A percentile compares a stretch with the other conserved stretches of the same genome.
Evolutionary conservation across 768 basidiomycete species (phyloP).

Genomic region (Nevesoporus exiguus): DNA sequence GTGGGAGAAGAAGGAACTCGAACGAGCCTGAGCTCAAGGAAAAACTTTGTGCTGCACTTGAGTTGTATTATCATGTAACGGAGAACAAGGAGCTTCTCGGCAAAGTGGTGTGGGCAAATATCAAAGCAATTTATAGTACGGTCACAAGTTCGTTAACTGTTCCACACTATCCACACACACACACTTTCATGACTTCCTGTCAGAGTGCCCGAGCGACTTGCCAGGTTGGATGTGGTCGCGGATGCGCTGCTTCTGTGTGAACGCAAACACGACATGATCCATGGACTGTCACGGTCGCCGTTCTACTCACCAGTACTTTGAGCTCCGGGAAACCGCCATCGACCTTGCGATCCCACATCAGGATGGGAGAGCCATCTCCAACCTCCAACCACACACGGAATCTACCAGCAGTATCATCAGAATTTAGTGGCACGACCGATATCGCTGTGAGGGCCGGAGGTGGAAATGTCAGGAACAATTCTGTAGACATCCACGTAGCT

Average conservation of each 20-base stretch:
- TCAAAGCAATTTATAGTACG: slow-evolving; percentile 3
- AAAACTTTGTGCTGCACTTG: slow-evolving; percentile 5
- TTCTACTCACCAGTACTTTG: slow-evolving; percentile 64
- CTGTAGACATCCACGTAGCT: slow-evolving; percentile 92
- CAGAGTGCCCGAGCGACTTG: slow-evolving; percentile 85
- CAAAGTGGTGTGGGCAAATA: not conserved
- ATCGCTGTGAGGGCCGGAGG: slow-evolving; percentile 67
- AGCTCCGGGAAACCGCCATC: slow-evolving; percentile 93
- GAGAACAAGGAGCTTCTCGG: slow-evolving; percentile 11
- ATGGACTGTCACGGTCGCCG: not conserved
- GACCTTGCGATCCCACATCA: slow-evolving; percentile 88
- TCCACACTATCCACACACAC: not conserved
- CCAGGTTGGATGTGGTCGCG: slow-evolving; percentile 81
- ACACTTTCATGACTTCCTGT: slow-evolving; percentile 43
- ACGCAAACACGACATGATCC: slow-evolving; percentile 6
- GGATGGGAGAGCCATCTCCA: slow-evolving; percentile 33
- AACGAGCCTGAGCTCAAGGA: slow-evolving; percentile 24
- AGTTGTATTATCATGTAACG: slow-evolving; percentile 19
- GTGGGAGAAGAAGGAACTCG: slow-evolving; percentile 7
- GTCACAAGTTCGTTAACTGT: slow-evolving; percentile 1
- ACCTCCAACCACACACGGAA: slow-evolving; percentile 85
- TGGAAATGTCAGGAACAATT: slow-evolving; percentile 87
- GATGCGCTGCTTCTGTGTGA: slow-evolving; percentile 78
- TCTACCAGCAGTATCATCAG: slow-evolving; percentile 82
- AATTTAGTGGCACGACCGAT: slow-evolving; percentile 67